These are phyloP conservation scores for Leptographium radiaticola DNA, from an alignment of 2,329 filamentous ascomycete species.

Conservation along the genomic window DNA sequence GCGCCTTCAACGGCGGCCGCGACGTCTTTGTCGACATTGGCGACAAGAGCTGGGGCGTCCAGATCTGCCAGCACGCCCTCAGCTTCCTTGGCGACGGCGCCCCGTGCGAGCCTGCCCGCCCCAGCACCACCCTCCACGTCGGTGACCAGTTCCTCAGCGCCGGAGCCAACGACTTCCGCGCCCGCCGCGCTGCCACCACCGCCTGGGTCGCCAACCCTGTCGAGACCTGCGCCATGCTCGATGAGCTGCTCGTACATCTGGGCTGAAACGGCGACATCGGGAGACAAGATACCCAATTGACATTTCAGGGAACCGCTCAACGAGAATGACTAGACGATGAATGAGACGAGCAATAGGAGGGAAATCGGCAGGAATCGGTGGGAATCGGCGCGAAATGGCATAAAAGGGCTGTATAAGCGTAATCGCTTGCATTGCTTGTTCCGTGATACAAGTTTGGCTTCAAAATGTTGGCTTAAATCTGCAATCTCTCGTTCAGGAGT, in stretches of 20 bases:
- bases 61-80: conserved; percentile 56
- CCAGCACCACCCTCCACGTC: conserved; percentile 61
- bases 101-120: neutral
- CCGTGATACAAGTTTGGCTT: no score
- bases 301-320: no score
- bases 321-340: no score
- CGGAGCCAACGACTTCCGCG: conserved; percentile 95
- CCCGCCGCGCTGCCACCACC: conserved; percentile 79
- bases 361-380: no score
- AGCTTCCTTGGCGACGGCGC: conserved; percentile 2
- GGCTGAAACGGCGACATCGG: conserved; percentile 23
- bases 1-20: conserved; percentile 94
- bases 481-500: no score
- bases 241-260: conserved; percentile 59
- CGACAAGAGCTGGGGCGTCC: conserved; percentile 92
- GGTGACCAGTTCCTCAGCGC: conserved; percentile 95
- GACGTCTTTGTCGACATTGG: conserved; percentile 98
- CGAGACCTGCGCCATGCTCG: conserved; percentile 80
- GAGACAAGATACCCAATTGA: no score
- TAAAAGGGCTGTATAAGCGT: no score
- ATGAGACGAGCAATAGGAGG: no score
- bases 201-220: conserved; percentile 91
- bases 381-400: no score
- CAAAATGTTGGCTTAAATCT: no score
- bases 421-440: no score